These are phyloP conservation scores for Elsinoe arachidis DNA, from an alignment of 2,329 filamentous ascomycete genomes.

Conservation along the genomic window DNA sequence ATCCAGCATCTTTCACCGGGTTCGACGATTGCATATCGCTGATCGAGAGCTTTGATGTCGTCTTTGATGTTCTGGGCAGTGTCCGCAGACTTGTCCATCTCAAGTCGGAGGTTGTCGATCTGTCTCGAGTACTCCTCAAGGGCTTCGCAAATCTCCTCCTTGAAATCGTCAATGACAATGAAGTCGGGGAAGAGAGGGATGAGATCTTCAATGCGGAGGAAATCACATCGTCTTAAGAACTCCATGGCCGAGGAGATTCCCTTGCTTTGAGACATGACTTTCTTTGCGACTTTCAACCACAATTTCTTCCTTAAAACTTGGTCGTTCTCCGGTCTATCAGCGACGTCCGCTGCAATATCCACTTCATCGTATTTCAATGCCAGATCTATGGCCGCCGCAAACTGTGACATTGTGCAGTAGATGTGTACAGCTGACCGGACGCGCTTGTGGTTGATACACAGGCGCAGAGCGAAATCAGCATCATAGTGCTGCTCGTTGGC, in stretches of 20 bases:
- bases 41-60: slow-evolving; percentile 77
- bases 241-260: slow-evolving; percentile 84
- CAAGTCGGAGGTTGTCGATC: slow-evolving; percentile 77
- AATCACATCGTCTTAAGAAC: slow-evolving; percentile 82
- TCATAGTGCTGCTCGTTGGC: slow-evolving; percentile 75
- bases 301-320: slow-evolving; percentile 82
- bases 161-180: slow-evolving; percentile 97
- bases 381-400: slow-evolving; percentile 83
- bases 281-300: slow-evolving; percentile 90
- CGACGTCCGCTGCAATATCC: slow-evolving; percentile 80
- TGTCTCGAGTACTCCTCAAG: slow-evolving; percentile 87
- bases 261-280: slow-evolving; percentile 77
- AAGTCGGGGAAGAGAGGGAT: slow-evolving; percentile 99
- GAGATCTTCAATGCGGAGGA: slow-evolving; percentile 89
- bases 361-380: slow-evolving; percentile 84
- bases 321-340: slow-evolving; percentile 67
- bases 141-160: slow-evolving; percentile 91
- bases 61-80: slow-evolving; percentile 86
- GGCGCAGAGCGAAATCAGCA: slow-evolving; percentile 86
- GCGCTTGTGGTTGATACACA: slow-evolving; percentile 90
- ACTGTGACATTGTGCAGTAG: slow-evolving; percentile 93
- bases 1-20: slow-evolving; percentile 90
- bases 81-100: slow-evolving; percentile 90
- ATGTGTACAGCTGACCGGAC: slow-evolving; percentile 95
- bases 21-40: slow-evolving; percentile 90